phyloP scores from a whole-genome alignment of 148 eudicot genomes.

The Rhododendron kiyosumense region DNA sequence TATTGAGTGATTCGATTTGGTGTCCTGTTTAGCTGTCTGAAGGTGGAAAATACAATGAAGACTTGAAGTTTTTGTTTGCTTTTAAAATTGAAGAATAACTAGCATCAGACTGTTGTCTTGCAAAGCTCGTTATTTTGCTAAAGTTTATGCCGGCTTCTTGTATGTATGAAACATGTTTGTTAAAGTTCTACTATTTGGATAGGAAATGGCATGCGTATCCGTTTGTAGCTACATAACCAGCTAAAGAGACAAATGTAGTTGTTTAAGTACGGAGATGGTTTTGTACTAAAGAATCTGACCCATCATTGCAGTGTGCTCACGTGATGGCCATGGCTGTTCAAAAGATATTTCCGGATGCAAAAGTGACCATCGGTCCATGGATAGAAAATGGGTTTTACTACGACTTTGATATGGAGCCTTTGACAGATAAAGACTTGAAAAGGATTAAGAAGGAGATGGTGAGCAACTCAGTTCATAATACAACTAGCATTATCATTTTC shows the following conservation, averaged over 20 bases:
- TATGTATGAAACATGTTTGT: background rate
- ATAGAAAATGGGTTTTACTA: slow-evolving; percentile 97
- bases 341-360: slow-evolving; percentile 87
- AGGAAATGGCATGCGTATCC: background rate
- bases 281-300: slow-evolving; percentile 3
- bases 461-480: slow-evolving; percentile 32
- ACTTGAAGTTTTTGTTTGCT: background rate
- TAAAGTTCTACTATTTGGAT: background rate
- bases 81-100: background rate
- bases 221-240: background rate
- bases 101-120: background rate
- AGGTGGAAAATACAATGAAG: background rate
- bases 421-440: slow-evolving; percentile 91
- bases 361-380: slow-evolving; percentile 99
- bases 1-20: background rate
- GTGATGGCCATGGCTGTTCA: slow-evolving; percentile 99
- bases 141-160: background rate
- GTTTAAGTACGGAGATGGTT: background rate
- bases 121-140: background rate
- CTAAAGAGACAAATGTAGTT: background rate
- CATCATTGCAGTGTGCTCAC: slow-evolving; percentile 90
- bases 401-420: slow-evolving; percentile 95
- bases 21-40: background rate
- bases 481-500: background rate
- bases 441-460: slow-evolving; percentile 99